Base-by-base conservation (phyloP, 352 stramenopile species). In the Phytophthora colocasiae region DNA sequence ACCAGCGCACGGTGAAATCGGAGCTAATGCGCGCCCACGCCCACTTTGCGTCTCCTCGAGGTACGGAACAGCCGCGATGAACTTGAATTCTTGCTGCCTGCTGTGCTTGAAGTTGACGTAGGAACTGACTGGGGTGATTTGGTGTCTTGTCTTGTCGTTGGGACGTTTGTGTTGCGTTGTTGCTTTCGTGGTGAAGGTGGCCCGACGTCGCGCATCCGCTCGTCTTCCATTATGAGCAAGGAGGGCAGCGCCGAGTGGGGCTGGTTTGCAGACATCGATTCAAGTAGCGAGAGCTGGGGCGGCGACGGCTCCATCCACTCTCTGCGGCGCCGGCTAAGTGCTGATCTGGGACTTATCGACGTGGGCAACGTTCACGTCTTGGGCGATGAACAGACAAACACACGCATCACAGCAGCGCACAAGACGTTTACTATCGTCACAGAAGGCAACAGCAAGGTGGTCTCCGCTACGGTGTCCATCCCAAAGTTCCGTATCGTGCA, bases 401-500 rank as follows among this genome's bases (percentile, higher is more conserved):
- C 83, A 31, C 81, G 88, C 46, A 91, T 91, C 52, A 93, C 88
- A 43, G 87, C 87, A 24, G 86, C 86, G 1, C 86, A 95, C 77
- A 96, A 96, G 71, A 95, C 88, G 29, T 96, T 95, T 68, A 89
- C 83, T 8, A 85, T 95, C 58, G 54, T 70, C 29, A 75, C 82
- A 44, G 86, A 95, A 72, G 86, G 88, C 24, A 92, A 87, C 66
- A 80, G 73, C 56, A 92, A 90, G 39, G 88, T 96, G 15, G 85
- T 92, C 15, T 92, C 86, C 11, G 84, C 85, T 2, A 90, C 86
- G 0, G 72, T 96, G 9, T 88, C 88, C 34, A 96, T 96, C 52
- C 88, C 86, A 41, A 96, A 96, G 68, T 96, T 96, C 60, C 86
- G 88, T 66, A 96, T 96, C 36, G 88, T 96, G 38, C 88, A 96